A percentile compares a stretch with the other conserved stretches of the same genome.
Conservation (phyloP, 768 basidiomycete genomes). For the Leccinum broughii region DNA sequence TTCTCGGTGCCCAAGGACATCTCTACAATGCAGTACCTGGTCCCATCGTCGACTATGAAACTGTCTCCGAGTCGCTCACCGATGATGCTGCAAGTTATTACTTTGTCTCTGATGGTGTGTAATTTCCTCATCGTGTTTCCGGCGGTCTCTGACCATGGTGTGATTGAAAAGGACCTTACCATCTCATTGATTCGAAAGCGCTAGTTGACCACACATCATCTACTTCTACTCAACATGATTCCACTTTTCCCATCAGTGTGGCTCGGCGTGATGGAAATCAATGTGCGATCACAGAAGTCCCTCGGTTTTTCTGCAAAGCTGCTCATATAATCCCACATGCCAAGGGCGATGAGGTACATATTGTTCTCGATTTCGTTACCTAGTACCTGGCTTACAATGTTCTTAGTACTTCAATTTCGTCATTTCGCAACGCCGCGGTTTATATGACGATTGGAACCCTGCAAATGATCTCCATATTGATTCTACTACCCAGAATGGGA, state of each 20-base stretch:
- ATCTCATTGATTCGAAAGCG: neutral
- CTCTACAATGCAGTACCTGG: neutral
- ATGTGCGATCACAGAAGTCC: neutral
- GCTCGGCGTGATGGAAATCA: neutral
- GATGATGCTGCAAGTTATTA: neutral
- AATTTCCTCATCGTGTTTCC: neutral
- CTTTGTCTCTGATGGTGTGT: neutral
- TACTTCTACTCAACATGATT: neutral
- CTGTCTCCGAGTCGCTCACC: neutral
- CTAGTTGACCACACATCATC: neutral
- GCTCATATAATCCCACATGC: neutral
- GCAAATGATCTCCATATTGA: neutral
- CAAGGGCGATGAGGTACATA: neutral
- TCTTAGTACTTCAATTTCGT: neutral
- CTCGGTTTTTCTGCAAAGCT: neutral
- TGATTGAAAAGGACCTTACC: neutral
- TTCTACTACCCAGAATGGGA: neutral
- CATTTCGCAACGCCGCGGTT: neutral
- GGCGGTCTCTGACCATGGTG: neutral
- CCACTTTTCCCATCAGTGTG: neutral
- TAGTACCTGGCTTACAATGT: neutral
- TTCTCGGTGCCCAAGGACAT: neutral
- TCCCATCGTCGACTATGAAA: neutral
- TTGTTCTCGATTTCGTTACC: neutral
- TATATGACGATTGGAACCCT: neutral